Evolutionary conservation across 75 land plant species (phyloP), one percentile per base, ranked within the genome.

Genomic region (Picea glauca): DNA sequence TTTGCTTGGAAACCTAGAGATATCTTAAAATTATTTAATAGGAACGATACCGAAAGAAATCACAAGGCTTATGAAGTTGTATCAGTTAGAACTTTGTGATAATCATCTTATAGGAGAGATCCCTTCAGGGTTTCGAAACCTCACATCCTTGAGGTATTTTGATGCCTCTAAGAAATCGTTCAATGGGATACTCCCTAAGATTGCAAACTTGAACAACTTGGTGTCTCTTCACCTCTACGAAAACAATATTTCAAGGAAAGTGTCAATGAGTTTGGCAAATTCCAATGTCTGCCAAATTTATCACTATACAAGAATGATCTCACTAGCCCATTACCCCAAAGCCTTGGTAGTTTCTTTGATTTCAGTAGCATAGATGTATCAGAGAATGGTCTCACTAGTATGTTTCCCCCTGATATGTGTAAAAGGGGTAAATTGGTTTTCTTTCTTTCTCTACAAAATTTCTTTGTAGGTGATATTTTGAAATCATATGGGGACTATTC

Each of bases 241-340:
- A 32, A 93, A 93, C 76, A 35, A 74, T 1, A 77, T 93, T 77
- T 80, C 85, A 11, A 92, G 92, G 20, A 64, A 82, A 58, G 46
- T 90, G 6, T 83, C 90, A 6, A 66, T 15, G 84, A 75, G 21
- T 13, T 87, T 11, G 86, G 82, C 18, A 40, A 64, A 0, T 78
- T 87, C 67, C 26, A 8, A 15, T 33, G 35, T 14, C 68, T 84
- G 40, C 73, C 43, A 6, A 67, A 79, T 12, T 21, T 84, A 15
- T 81, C 86, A 18, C 72, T 84, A 11, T 84, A 62, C 64, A 59
- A 40, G 3, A 84, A 84, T 26, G 26, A 26, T 26, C 26, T 26
- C 26, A 26, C 26, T 26, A 26, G 26, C 26, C 26, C 26, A 26
- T 26, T 26, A 26, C 26, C 26, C 26, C 26, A 26, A 26, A 26